A percentile compares a stretch with the other conserved stretches of the same genome.
These are phyloP conservation scores for Exophiala sp. DNA, from an alignment of 2,329 filamentous ascomycete species.

Conservation along the genomic window DNA sequence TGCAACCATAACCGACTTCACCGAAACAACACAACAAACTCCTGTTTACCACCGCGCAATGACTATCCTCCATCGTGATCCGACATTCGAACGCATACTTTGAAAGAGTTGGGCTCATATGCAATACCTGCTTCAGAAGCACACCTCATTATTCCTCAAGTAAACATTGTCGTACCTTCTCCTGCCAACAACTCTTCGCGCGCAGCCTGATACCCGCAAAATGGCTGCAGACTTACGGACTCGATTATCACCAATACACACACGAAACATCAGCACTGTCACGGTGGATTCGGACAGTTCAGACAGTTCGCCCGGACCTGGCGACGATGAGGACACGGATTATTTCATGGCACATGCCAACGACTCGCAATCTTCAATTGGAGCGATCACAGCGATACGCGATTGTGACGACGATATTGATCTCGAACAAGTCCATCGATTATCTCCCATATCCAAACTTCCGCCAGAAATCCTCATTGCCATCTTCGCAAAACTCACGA, in stretches of 20 bases:
- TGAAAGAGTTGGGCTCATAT: neutral
- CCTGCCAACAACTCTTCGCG: neutral
- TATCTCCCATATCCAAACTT: conserved; percentile 77
- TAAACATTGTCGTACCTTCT: neutral
- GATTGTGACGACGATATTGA: conserved; percentile 60
- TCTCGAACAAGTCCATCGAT: conserved; percentile 58
- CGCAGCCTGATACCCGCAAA: conserved; percentile 14
- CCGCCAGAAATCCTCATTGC: conserved; percentile 93
- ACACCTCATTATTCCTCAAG: neutral
- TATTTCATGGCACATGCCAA: conserved; percentile 80
- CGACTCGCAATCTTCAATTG: conserved; percentile 89
- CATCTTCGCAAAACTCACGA: conserved; percentile 80
- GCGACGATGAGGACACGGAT: conserved; percentile 85
- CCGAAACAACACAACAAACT: neutral
- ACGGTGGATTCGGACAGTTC: conserved; percentile 29
- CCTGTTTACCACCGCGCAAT: neutral
- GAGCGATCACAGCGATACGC: conserved; percentile 67
- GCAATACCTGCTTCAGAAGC: neutral
- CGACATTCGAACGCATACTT: neutral
- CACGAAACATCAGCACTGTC: conserved; percentile 24
- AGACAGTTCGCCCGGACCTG: conserved; percentile 46
- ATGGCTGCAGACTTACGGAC: conserved; percentile 25
- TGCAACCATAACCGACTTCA: neutral
- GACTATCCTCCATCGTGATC: neutral
- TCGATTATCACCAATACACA: conserved; percentile 25